These are phyloP conservation scores for Pseudogymnoascus pannorum DNA, from an alignment of 2,329 filamentous ascomycete genomes.

Conservation along the genomic window DNA sequence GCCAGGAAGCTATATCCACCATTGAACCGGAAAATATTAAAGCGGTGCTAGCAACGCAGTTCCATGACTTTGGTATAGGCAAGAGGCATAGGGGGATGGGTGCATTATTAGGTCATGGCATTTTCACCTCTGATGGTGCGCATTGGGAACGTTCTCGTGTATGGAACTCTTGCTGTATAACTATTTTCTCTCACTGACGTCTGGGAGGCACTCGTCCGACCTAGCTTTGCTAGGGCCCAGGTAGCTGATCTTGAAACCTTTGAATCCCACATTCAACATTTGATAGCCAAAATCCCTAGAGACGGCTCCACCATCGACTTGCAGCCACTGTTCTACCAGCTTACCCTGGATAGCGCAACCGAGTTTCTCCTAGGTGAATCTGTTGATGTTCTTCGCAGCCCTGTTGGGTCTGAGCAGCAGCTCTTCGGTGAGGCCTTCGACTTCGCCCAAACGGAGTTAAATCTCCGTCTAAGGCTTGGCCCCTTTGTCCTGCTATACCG, in stretches of 20 bases:
- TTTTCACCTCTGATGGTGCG: constrained; percentile 27
- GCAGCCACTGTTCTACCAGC: constrained; percentile 56
- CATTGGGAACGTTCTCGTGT: constrained; percentile 20
- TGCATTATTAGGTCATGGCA: constrained; percentile 25
- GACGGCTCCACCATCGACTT: constrained; percentile 38
- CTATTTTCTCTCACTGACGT: constrained; percentile 19
- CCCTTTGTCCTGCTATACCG: constrained; percentile 36
- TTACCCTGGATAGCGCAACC: constrained; percentile 48
- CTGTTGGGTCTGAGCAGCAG: constrained; percentile 5
- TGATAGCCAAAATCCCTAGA: constrained; percentile 44
- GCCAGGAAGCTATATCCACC: background rate
- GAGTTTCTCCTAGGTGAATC: constrained; percentile 50
- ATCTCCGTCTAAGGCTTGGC: background rate
- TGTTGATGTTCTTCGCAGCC: constrained; percentile 33
- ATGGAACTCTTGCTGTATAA: background rate
- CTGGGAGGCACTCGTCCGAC: constrained; percentile 38
- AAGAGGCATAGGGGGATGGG: constrained; percentile 38
- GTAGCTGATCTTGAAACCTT: constrained; percentile 62
- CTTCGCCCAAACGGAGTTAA: background rate
- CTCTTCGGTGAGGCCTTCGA: constrained; percentile 41
- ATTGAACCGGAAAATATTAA: constrained; percentile 42
- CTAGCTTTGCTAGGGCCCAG: constrained; percentile 47
- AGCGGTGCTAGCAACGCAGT: constrained; percentile 45
- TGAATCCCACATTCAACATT: constrained; percentile 58
- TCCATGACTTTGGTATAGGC: constrained; percentile 41